Percentiles rank a stretch among this genome's conserved stretches.
Evolutionary conservation across 352 stramenopile species (phyloP).

Genomic region (Phytopythium aichiense): DNA sequence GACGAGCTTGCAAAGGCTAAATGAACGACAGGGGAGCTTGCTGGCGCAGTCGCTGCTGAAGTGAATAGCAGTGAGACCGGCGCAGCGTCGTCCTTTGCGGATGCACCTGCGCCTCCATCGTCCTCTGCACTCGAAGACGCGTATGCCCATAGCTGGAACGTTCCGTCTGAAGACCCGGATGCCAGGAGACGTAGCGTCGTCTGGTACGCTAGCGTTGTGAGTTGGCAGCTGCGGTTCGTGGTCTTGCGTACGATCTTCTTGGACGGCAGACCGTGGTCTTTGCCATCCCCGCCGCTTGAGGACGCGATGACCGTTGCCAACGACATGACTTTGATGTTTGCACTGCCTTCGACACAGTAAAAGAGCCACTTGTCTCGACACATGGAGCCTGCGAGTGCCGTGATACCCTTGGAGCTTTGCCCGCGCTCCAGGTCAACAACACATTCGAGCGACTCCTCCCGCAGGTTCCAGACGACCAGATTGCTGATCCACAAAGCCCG

Average conservation of each 20-base stretch:
- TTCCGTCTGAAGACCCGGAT: constrained; percentile 61
- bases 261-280: constrained; percentile 14
- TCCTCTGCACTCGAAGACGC: constrained; percentile 29
- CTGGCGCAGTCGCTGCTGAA: constrained; percentile 30
- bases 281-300: constrained; percentile 27
- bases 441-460: constrained; percentile 51
- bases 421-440: constrained; percentile 62
- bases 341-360: constrained; percentile 68
- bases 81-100: constrained; percentile 17
- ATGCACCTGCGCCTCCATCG: background rate
- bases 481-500: constrained; percentile 11
- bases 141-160: constrained; percentile 60
- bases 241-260: constrained; percentile 77
- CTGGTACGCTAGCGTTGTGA: constrained; percentile 53
- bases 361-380: constrained; percentile 64
- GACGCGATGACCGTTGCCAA: constrained; percentile 3
- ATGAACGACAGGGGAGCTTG: constrained; percentile 37
- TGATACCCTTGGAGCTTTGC: constrained; percentile 43
- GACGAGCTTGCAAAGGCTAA: constrained; percentile 30
- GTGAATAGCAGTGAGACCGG: constrained; percentile 26
- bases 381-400: constrained; percentile 45
- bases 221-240: constrained; percentile 45
- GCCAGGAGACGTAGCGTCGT: constrained; percentile 45
- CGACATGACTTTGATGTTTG: constrained; percentile 49
- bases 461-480: constrained; percentile 64